Conservation (phyloP, 805 yeast species). For the Maudiozyma barnettii region DNA sequence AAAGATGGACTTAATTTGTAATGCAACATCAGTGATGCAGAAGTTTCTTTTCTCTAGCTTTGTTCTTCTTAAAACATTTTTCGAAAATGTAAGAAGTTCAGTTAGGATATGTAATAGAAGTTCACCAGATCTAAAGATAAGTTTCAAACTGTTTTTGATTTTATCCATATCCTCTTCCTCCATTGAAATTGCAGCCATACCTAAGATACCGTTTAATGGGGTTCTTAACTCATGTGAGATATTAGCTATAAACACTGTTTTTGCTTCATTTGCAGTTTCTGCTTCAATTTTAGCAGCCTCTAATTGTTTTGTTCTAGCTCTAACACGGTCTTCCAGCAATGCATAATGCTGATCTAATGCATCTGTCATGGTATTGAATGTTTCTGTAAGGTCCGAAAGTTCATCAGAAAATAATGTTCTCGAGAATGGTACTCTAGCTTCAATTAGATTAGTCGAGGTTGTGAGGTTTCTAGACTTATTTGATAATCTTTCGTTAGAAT, state of each 20-base stretch:
- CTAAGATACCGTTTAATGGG: constrained; percentile 90
- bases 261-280: constrained; percentile 93
- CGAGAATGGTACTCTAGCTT: constrained; percentile 37
- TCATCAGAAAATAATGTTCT: constrained; percentile 66
- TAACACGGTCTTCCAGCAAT: constrained; percentile 79
- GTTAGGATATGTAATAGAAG: constrained; percentile 79
- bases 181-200: constrained; percentile 91
- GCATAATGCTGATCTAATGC: constrained; percentile 78
- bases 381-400: constrained; percentile 75
- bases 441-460: constrained; percentile 29
- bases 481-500: constrained; percentile 7
- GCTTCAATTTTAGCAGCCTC: constrained; percentile 85
- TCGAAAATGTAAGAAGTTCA: constrained; percentile 84
- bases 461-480: constrained; percentile 14
- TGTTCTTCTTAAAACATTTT: constrained; percentile 72
- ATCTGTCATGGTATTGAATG: constrained; percentile 85
- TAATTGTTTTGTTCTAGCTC: constrained; percentile 74
- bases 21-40: constrained; percentile 66
- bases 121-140: constrained; percentile 89
- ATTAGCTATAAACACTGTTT: constrained; percentile 86
- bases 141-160: constrained; percentile 64
- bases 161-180: constrained; percentile 64
- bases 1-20: constrained; percentile 80
- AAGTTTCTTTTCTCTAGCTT: constrained; percentile 78
- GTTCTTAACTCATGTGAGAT: constrained; percentile 92